Percentiles rank a stretch among this genome's conserved stretches.
phyloP scores from a whole-genome alignment of 2,329 filamentous ascomycete genomes.

The Alternaria gaisen region DNA sequence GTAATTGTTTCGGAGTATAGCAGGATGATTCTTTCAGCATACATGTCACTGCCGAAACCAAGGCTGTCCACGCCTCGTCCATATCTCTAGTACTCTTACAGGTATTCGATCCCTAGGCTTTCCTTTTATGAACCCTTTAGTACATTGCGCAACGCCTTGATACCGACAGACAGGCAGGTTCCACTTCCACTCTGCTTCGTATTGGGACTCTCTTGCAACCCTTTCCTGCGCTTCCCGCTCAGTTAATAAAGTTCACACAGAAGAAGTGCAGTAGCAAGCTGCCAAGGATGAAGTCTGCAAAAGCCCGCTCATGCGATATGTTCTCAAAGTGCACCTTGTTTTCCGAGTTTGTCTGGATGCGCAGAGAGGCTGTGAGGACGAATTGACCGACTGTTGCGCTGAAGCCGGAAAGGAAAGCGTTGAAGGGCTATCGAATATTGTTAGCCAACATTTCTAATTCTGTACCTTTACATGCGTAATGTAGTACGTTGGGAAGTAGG shows the following conservation, averaged over 20 bases:
- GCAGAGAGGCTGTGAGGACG: slow-evolving; percentile 87
- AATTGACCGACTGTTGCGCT: slow-evolving; percentile 95
- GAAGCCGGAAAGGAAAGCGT: slow-evolving; percentile 97
- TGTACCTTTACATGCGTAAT: not conserved
- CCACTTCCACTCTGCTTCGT: not conserved
- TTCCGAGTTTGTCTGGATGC: slow-evolving; percentile 88
- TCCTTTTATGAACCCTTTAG: not conserved
- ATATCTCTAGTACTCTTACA: slow-evolving; percentile 2
- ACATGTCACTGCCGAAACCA: not conserved
- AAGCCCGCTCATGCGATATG: slow-evolving; percentile 86
- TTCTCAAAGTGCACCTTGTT: slow-evolving; percentile 80
- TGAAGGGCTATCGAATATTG: slow-evolving; percentile 80
- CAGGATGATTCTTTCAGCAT: not conserved
- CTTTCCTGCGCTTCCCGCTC: slow-evolving; percentile 40
- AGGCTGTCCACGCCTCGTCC: not conserved
- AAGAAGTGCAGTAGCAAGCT: slow-evolving; percentile 98
- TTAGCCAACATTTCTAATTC: slow-evolving; percentile 3
- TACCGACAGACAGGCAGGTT: not conserved
- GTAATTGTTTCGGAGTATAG: not conserved
- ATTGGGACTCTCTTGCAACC: not conserved
- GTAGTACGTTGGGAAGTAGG: not conserved
- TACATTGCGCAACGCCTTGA: not conserved
- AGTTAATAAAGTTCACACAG: slow-evolving; percentile 99
- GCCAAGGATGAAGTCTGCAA: slow-evolving; percentile 94
- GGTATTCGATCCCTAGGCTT: not conserved